Base-by-base conservation (phyloP, 169 alveolate species). In the Babesia divergens region DNA sequence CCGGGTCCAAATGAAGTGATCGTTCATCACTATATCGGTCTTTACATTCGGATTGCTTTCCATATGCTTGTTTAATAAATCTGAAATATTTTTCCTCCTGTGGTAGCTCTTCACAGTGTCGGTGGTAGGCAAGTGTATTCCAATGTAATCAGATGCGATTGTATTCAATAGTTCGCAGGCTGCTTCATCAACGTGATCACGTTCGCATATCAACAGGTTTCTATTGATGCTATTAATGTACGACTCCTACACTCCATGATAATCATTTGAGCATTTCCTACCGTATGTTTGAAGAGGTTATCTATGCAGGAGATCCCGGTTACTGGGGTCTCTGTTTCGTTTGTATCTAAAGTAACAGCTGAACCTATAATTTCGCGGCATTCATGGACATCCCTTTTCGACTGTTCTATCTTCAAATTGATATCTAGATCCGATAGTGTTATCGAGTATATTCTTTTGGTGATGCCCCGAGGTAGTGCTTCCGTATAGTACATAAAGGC, bases 111-210 rank as follows among this genome's bases (percentile, higher is more conserved):
- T 59, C 35, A 7, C 34, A 1, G 6, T 13, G 11, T 2, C 2
- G 24, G 5, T 20, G 6, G 9, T 31, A 1, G 16, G n/a, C 8
- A 8, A 22, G 8, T 35, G 28, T 22, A 50, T 22, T 34, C 44
- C 31, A 31, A 76, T 18, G 50, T 49, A 76, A 9, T 60, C 55
- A 4, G 14, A 26, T 32, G 66, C 42, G 11, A 76, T 66, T 18
- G 58, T 49, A 20, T 54, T 26, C 71, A 76, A 18, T 44, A 76
- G 62, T 7, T 32, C 31, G 24, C 31, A 46, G 13, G 65, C 66
- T n/a, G 86, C 69, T 5, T 50, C 43, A 11, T 76, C 86, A 7
- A 76, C 86, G 26, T 53, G 69, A 3, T 64, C 20, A 16, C 32
- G 37, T 31, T 74, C 69, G 32, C 59, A 24, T 34, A 29, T 26